Conservation (phyloP, 2,329 filamentous ascomycete genomes). For the Xylariomycetidae sp. region DNA sequence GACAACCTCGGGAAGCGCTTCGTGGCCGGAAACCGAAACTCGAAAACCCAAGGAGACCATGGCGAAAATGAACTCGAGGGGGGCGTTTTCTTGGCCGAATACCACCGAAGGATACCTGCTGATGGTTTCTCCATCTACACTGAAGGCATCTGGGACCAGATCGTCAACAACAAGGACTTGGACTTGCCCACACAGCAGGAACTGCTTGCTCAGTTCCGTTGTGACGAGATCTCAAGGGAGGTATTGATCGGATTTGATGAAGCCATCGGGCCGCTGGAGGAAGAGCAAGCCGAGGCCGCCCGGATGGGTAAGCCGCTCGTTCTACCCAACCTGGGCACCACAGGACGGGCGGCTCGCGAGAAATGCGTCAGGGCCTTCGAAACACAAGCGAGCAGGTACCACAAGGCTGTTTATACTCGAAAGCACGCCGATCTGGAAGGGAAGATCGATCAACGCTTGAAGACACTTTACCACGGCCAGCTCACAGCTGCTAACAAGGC, state of each 20-base stretch:
- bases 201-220: conserved; percentile 91
- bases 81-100: conserved; percentile 85
- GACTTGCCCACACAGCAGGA: conserved; percentile 97
- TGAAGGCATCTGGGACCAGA: conserved; percentile 94
- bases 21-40: conserved; percentile 69
- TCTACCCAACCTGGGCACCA: conserved; percentile 65
- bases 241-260: conserved; percentile 80
- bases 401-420: conserved; percentile 87
- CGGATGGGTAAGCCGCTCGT: conserved; percentile 68
- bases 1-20: conserved; percentile 76
- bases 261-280: conserved; percentile 76
- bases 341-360: conserved; percentile 65
- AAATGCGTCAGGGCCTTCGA: conserved; percentile 82
- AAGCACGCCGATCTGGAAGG: conserved; percentile 79
- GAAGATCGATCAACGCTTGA: conserved; percentile 85
- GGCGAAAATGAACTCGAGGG: conserved; percentile 69
- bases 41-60: conserved; percentile 52
- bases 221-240: conserved; percentile 91
- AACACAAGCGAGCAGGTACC: conserved; percentile 84
- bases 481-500: conserved; percentile 83
- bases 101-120: conserved; percentile 90
- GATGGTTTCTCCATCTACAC: conserved; percentile 96
- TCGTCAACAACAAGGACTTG: conserved; percentile 96
- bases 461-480: conserved; percentile 83
- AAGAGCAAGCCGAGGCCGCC: conserved; percentile 70